These are phyloP conservation scores for Diaporthe ampelina DNA, from an alignment of 2,329 filamentous ascomycete species.

Conservation along the genomic window DNA sequence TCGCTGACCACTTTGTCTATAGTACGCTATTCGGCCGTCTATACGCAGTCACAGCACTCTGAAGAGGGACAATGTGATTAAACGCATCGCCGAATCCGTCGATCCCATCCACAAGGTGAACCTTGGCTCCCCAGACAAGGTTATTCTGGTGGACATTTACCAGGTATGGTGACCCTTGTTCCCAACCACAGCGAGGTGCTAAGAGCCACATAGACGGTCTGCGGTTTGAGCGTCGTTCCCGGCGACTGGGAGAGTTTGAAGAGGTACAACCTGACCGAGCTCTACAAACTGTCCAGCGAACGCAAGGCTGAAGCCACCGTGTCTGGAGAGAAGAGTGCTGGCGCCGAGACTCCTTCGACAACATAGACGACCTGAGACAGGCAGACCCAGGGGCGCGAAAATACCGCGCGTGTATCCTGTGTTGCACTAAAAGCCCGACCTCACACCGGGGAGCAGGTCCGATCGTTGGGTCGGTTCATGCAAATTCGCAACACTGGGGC, in stretches of 20 bases:
- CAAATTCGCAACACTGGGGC: too few species aligned
- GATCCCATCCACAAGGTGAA: slow-evolving; percentile 81
- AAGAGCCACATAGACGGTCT: slow-evolving; percentile 69
- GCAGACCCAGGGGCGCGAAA: not conserved
- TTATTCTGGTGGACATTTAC: slow-evolving; percentile 85
- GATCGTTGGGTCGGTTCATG: too few species aligned
- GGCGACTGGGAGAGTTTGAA: slow-evolving; percentile 81
- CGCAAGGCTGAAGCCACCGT: not conserved
- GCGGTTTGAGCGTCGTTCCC: slow-evolving; percentile 84
- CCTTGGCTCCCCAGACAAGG: slow-evolving; percentile 81
- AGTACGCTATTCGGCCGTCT: slow-evolving; percentile 90
- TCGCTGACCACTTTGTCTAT: slow-evolving; percentile 27
- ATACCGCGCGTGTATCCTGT: not conserved
- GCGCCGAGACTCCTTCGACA: not conserved
- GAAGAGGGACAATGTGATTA: slow-evolving; percentile 78
- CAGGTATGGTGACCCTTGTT: slow-evolving; percentile 65
- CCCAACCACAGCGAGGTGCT: not conserved
- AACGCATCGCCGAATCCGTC: slow-evolving; percentile 76
- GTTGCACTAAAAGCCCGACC: not conserved
- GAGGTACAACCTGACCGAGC: slow-evolving; percentile 82
- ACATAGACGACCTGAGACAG: not conserved
- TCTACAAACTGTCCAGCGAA: slow-evolving; percentile 65
- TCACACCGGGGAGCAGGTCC: not conserved
- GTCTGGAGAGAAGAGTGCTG: slow-evolving; percentile 26
- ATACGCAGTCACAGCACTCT: slow-evolving; percentile 80